Base-by-base conservation (phyloP, 192 early-diverging fungal genomes). In the Backusella tarrabulga region DNA sequence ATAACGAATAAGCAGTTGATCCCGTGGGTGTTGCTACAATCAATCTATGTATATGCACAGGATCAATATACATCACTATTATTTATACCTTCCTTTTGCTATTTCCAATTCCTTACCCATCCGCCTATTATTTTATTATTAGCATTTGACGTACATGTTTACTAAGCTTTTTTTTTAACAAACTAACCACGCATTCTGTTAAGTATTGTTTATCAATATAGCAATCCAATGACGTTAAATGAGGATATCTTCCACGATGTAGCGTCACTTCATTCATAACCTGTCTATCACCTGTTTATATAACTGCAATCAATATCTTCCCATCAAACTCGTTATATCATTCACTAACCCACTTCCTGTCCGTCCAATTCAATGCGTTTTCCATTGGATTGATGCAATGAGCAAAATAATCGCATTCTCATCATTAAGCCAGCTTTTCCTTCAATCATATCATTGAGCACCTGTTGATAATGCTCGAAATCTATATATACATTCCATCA, bases 1-100 rank as follows among this genome's bases (percentile, higher is more conserved):
- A 95, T 21, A 97, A 85, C 2, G 92, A 92, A 79, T 97, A 97
- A 0, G 96, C 96, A 0, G 96, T 97, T 21, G 95, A 96, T 9
- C 96, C 96, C 3, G 96, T 97, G 2, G 96, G 95, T 6, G 96
- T 95, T 8, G 91, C 89, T 12, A 97, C 90, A 60, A 97, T 95
- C 35, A 93, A 81, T 7, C 90, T 84, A 83, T 85, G 76, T 0
- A 83, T 84, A 68, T 34, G 32, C 29, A 67, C 68, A 40, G 12
- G 38, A 3, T 40, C 11, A 17, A 29, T 17, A 36, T 41, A 38
- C 14, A 1, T 32, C 29, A 32, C 29, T 32, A 32, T 15, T 23
- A 54, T 35, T n/a, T 15, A 36, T 41, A 44, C 14, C 17, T 38
- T 60, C 23, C 54, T 38, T 26, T 41, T n/a, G 0, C 17, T 17